phyloP scores from a whole-genome alignment of 768 basidiomycete genomes.

The Lactifluus hygrophoroides region DNA sequence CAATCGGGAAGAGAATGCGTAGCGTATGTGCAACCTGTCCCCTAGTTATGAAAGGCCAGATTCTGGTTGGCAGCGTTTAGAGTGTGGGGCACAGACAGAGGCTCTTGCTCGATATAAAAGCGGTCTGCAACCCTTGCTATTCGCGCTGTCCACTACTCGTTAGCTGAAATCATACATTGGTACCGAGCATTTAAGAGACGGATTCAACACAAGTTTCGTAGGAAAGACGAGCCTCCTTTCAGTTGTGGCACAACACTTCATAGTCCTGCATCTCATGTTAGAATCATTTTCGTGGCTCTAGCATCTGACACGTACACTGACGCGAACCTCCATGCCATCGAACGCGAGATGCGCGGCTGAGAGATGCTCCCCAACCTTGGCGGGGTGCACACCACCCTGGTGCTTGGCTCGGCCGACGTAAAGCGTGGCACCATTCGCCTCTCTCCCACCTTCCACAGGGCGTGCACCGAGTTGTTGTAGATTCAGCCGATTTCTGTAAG shows the following conservation, averaged over 20 bases:
- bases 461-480: constrained; percentile 34
- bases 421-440: constrained; percentile 49
- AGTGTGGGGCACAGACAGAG: too few species aligned
- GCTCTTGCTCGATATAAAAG: too few species aligned
- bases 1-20: too few species aligned
- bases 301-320: constrained; percentile 37
- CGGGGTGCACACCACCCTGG: constrained; percentile 46
- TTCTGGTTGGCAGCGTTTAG: too few species aligned
- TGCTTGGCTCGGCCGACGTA: constrained; percentile 54
- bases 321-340: constrained; percentile 40
- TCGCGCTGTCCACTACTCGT: neutral
- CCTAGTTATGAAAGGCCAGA: too few species aligned
- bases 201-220: neutral
- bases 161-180: neutral
- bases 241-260: constrained; percentile 32
- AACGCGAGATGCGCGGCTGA: constrained; percentile 48
- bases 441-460: constrained; percentile 63
- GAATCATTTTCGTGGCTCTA: neutral
- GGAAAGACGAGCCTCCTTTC: neutral
- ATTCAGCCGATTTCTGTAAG: constrained; percentile 38
- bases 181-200: neutral
- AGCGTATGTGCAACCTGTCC: too few species aligned
- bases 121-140: neutral
- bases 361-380: constrained; percentile 50
- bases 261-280: constrained; percentile 28